phyloP scores from a whole-genome alignment of 192 early-diverging fungal species.

The Piromyces finnis region DNA sequence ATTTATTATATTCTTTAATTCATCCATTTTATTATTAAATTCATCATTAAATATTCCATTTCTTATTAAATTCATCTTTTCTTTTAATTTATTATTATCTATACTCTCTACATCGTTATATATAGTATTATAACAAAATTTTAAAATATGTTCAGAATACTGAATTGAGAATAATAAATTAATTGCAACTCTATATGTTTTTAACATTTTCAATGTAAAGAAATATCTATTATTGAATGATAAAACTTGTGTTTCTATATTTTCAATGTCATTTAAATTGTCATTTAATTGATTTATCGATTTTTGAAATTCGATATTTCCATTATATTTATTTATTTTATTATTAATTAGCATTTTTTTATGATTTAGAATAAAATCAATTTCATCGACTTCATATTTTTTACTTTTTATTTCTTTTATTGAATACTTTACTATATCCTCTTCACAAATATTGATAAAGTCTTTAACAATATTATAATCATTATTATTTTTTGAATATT shows the following conservation, averaged over 20 bases:
- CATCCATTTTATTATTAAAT: background rate
- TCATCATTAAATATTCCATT: background rate
- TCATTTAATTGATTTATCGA: background rate
- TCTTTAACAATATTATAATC: background rate
- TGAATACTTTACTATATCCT: background rate
- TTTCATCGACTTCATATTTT: background rate
- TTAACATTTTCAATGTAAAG: background rate
- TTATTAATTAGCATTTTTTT: background rate
- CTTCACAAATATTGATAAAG: background rate
- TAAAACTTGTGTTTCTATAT: background rate
- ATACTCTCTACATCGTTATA: background rate
- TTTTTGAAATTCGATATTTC: background rate
- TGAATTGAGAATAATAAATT: background rate
- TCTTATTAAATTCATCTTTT: background rate
- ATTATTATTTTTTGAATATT: background rate
- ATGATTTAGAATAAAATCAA: background rate
- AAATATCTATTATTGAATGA: background rate
- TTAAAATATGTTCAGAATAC: background rate
- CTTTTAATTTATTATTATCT: background rate
- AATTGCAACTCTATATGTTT: background rate
- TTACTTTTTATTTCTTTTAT: background rate
- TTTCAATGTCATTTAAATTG: background rate
- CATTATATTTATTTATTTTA: background rate
- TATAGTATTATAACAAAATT: background rate
- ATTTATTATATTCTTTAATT: background rate